Conservation (phyloP, 257 asterid species). For the Gentiana macrophylla region DNA sequence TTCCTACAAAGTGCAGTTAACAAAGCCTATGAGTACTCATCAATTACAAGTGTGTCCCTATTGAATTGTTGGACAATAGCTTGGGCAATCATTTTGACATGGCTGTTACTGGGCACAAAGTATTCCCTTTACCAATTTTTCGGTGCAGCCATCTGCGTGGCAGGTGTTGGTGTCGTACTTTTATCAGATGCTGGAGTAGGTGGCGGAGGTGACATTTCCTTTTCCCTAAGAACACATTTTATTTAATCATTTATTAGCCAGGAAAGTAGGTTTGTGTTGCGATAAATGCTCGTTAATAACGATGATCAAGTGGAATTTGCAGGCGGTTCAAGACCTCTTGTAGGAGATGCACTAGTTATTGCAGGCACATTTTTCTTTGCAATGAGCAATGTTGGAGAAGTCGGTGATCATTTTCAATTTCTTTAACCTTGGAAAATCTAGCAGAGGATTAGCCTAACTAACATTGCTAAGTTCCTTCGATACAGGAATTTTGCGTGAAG, state of each 20-base stretch:
- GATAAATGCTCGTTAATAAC: no score
- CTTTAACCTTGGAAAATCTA: no score
- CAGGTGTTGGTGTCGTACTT: constrained; percentile 54
- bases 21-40: constrained; percentile 65
- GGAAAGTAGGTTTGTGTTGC: no score
- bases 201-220: constrained; percentile 33
- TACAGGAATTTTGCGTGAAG: constrained; percentile 74
- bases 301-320: background rate
- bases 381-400: constrained; percentile 73
- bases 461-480: background rate
- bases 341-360: constrained; percentile 69
- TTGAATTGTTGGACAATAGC: constrained; percentile 70
- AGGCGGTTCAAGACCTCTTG: constrained; percentile 69
- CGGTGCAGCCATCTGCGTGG: constrained; percentile 54
- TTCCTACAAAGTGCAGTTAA: constrained; percentile 34
- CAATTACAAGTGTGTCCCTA: constrained; percentile 68
- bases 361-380: constrained; percentile 43
- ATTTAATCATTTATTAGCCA: no score
- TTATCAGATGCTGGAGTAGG: constrained; percentile 50
- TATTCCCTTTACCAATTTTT: constrained; percentile 49
- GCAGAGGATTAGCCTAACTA: background rate
- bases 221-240: no score
- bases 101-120: constrained; percentile 49
- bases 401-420: constrained; percentile 6
- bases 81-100: constrained; percentile 59